A percentile compares a stretch with the other conserved stretches of the same genome.
Evolutionary conservation across 768 basidiomycete genomes (phyloP).

Genomic region (Lactarius akahatsu): DNA sequence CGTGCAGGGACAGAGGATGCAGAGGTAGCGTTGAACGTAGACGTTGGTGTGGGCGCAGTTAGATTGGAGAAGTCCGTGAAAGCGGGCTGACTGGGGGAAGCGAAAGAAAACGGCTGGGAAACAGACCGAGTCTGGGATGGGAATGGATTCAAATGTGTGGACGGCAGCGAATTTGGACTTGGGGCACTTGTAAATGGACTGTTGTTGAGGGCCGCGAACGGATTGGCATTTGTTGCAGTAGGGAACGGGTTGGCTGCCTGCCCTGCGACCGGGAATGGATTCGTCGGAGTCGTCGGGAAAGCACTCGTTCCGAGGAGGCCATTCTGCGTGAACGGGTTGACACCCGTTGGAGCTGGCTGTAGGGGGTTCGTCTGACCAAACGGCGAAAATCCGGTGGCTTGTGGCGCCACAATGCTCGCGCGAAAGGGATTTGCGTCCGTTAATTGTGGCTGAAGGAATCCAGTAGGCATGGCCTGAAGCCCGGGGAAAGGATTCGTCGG

Average conservation of each 20-base stretch:
- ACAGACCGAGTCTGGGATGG: constrained; percentile 6
- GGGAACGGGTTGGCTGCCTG: constrained; percentile 23
- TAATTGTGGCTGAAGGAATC: constrained; percentile 48
- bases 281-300: constrained; percentile 10
- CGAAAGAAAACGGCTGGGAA: constrained; percentile 19
- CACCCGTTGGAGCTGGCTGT: constrained; percentile 19
- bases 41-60: constrained; percentile 27
- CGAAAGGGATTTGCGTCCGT: constrained; percentile 73
- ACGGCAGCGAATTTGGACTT: constrained; percentile 1
- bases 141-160: constrained; percentile 15
- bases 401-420: constrained; percentile 54
- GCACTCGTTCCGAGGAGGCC: constrained; percentile 9
- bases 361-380: constrained; percentile 18
- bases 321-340: constrained; percentile 24
- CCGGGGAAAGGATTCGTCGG: constrained; percentile 41
- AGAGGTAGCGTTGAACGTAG: constrained; percentile 29
- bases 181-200: not conserved
- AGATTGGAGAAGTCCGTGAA: not conserved
- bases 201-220: constrained; percentile 7
- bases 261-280: constrained; percentile 13
- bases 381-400: constrained; percentile 25
- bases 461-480: constrained; percentile 54
- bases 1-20: constrained; percentile 44
- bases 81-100: constrained; percentile 8
- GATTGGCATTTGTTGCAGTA: constrained; percentile 7